phyloP scores from a whole-genome alignment of 2,329 filamentous ascomycete genomes.

The Claviceps sp. region DNA sequence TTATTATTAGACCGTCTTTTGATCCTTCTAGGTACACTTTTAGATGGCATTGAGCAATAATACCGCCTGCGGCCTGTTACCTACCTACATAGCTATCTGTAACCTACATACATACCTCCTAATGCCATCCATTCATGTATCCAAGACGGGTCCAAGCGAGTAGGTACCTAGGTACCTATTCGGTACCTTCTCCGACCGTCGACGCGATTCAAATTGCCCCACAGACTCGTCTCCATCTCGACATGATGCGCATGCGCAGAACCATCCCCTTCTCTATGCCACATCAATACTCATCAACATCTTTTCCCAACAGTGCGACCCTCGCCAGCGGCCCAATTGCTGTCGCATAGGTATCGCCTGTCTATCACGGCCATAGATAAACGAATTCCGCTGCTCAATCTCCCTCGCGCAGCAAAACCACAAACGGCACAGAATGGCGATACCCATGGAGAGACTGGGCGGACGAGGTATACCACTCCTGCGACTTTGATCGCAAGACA shows the following conservation, averaged over 20 bases:
- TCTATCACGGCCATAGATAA: not conserved
- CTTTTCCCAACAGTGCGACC: too few relatives aligned
- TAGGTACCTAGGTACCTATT: too few relatives aligned
- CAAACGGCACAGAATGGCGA: constrained; percentile 15
- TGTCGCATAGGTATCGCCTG: not conserved
- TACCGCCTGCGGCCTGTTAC: too few relatives aligned
- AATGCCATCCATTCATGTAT: too few relatives aligned
- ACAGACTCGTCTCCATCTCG: not conserved
- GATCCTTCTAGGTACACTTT: too few relatives aligned
- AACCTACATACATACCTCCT: too few relatives aligned
- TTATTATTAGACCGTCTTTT: too few relatives aligned
- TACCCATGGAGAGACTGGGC: constrained; percentile 27
- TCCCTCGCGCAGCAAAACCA: not conserved
- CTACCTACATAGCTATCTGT: too few relatives aligned
- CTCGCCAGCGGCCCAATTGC: not conserved
- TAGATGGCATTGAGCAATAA: too few relatives aligned
- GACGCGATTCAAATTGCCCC: not conserved
- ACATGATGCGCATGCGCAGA: not conserved
- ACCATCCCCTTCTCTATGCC: not conserved
- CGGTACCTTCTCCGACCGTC: too few relatives aligned
- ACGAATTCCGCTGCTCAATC: too few relatives aligned
- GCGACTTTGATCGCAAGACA: not conserved
- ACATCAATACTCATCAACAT: not conserved
- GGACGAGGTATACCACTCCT: constrained; percentile 23
- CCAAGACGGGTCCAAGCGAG: too few relatives aligned